These are phyloP conservation scores for Murraya koenigii DNA, from an alignment of 345 rosid genomes.

Conservation along the genomic window DNA sequence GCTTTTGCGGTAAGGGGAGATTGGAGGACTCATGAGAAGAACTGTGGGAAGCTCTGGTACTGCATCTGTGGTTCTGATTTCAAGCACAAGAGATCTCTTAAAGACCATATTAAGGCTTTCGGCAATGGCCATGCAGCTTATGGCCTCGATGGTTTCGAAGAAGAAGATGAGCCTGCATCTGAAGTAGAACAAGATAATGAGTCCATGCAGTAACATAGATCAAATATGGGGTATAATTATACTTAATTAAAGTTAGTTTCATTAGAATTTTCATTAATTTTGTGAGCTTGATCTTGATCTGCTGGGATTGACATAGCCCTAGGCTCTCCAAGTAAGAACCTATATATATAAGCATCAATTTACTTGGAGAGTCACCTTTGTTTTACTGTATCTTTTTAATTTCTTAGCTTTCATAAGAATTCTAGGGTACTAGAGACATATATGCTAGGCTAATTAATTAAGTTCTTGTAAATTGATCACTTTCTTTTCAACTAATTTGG, in stretches of 20 bases:
- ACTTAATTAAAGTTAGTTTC: not conserved
- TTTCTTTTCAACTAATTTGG: constrained; percentile 15
- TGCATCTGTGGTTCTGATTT: constrained; percentile 63
- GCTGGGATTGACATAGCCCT: constrained; percentile 3
- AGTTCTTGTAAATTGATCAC: constrained; percentile 2
- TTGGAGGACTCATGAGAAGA: constrained; percentile 79
- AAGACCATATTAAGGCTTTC: constrained; percentile 57
- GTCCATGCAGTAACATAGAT: constrained; percentile 21
- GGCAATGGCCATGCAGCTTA: constrained; percentile 54
- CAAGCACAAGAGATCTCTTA: constrained; percentile 64
- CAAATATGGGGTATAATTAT: not conserved
- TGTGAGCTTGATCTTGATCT: not conserved
- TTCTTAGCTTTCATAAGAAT: constrained; percentile 12
- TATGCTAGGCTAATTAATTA: constrained; percentile 21
- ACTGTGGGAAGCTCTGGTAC: constrained; percentile 66
- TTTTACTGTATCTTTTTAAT: not conserved
- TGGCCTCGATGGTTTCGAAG: constrained; percentile 49
- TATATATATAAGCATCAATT: constrained; percentile 25
- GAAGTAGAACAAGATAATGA: constrained; percentile 53
- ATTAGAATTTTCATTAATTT: not conserved
- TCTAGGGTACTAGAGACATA: constrained; percentile 22
- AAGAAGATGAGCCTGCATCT: constrained; percentile 57
- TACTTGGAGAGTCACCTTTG: constrained; percentile 25
- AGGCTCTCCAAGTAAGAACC: constrained; percentile 30
- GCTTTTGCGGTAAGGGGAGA: constrained; percentile 68